Percentiles rank a stretch among this genome's conserved stretches.
Evolutionary conservation across 2,329 filamentous ascomycete genomes (phyloP).

Genomic region (Lithohypha guttulata): DNA sequence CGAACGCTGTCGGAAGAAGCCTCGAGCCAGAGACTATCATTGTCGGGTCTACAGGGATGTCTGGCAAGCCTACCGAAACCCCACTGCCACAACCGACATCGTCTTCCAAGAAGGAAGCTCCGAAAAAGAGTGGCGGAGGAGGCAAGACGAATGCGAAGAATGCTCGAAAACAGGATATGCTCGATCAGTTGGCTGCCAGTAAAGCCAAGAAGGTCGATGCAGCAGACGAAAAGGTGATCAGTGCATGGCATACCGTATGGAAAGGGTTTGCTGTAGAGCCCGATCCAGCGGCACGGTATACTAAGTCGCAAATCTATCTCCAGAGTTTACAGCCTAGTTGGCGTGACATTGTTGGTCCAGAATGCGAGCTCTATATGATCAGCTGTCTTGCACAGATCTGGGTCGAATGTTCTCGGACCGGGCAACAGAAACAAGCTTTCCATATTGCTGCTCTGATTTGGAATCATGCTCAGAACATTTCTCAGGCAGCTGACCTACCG

Average conservation of each 20-base stretch:
- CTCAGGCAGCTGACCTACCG: slow-evolving; percentile 22
- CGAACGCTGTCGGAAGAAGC: slow-evolving; percentile 50
- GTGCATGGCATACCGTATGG: neutral
- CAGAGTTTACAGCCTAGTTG: slow-evolving; percentile 31
- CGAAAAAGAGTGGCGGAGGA: neutral
- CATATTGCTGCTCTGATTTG: slow-evolving; percentile 39
- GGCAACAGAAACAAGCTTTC: slow-evolving; percentile 24
- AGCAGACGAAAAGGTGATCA: neutral
- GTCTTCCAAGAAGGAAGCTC: neutral
- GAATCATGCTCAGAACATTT: slow-evolving; percentile 32
- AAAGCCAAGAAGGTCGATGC: slow-evolving; percentile 33
- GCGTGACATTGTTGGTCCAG: slow-evolving; percentile 32
- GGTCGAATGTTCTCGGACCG: slow-evolving; percentile 12
- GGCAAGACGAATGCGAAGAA: slow-evolving; percentile 21
- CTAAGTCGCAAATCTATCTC: slow-evolving; percentile 41
- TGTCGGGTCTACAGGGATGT: slow-evolving; percentile 25
- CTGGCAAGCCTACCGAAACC: neutral
- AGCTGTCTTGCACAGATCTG: slow-evolving; percentile 21
- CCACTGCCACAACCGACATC: no score
- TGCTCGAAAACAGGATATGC: slow-evolving; percentile 32
- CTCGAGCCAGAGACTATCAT: slow-evolving; percentile 56
- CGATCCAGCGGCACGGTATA: slow-evolving; percentile 36
- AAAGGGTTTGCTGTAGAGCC: slow-evolving; percentile 35
- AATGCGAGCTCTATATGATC: slow-evolving; percentile 30
- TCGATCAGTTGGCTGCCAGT: slow-evolving; percentile 33